Evolutionary conservation across 805 yeast species (phyloP), one percentile per base, ranked within the genome.

Genomic region (Metschnikowia vanudenii): DNA sequence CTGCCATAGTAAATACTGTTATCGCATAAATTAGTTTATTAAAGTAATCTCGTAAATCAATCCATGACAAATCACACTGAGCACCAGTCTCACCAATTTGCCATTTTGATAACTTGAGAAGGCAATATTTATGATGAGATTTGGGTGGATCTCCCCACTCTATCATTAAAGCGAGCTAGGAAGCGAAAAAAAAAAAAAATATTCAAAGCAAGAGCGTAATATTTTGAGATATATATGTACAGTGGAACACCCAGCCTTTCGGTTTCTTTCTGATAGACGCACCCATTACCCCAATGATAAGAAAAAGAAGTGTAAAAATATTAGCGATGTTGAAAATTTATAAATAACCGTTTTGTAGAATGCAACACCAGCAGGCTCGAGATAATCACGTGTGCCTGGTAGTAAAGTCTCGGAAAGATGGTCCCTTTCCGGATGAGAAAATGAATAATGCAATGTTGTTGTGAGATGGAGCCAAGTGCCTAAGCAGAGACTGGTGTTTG

Each of bases 401-500:
- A 16, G 32, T 30, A 37, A 37, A 37, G 40, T n/a, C 13, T 37
- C 40, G 40, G 22, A 37, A 37, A 37, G 40, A 8, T 4, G 11
- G 4, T 7, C 18, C 13, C 26, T 17, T 22, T 20, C 36, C 33
- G 40, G 19, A 16, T 36, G 40, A 36, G 30, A 34, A 26, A 39
- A 39, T 29, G 39, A 39, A 38, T 37, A 20, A 45, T 45, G 48
- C 48, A 45, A 26, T 43, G 41, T 29, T 29, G 41, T 39, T n/a
- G 19, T 14, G 32, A 2, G 39, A 32, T 18, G 39, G 26, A 14
- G 30, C 29, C 43, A 20, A 9, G 36, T 12, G 17, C 20, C 18
- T 39, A 45, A 16, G 37, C 40, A 18, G 16, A 10, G 22, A 19
- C 35, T 5, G 35, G 20, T 11, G 14, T 19, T 33, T 32, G 38